Evolutionary conservation across 768 basidiomycete genomes (phyloP).

Genomic region (Gymnopilus dilepis): DNA sequence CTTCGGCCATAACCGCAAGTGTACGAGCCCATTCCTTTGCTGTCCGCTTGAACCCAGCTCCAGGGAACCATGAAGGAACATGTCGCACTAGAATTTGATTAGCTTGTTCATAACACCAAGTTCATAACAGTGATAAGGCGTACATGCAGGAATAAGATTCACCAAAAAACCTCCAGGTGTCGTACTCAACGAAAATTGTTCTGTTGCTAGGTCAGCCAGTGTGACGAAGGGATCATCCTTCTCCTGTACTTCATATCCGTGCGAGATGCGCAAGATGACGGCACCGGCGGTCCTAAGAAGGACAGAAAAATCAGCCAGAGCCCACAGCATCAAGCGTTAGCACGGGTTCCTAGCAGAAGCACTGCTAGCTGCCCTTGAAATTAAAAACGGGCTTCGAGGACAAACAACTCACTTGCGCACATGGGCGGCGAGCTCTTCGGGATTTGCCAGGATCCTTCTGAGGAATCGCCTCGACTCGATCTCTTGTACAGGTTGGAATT

Average conservation of each 20-base stretch:
- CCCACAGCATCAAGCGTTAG: not conserved
- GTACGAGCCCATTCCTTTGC: conserved; percentile 51
- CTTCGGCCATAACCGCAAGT: conserved; percentile 49
- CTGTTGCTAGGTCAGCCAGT: conserved; percentile 42
- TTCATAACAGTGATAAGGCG: conserved; percentile 24
- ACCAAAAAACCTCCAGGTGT: conserved; percentile 53
- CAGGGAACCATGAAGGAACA: conserved; percentile 63
- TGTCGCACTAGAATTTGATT: conserved; percentile 43
- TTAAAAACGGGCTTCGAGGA: conserved; percentile 9
- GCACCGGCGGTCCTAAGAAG: conserved; percentile 45
- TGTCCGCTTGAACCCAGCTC: conserved; percentile 54
- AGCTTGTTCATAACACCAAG: too few species aligned
- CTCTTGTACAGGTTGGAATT: conserved; percentile 45
- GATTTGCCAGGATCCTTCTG: conserved; percentile 39
- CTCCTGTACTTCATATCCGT: conserved; percentile 48
- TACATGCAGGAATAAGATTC: conserved; percentile 53
- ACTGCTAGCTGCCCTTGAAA: not conserved
- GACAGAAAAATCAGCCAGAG: not conserved
- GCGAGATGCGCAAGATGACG: conserved; percentile 48
- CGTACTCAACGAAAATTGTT: conserved; percentile 43
- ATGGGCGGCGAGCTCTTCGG: conserved; percentile 38
- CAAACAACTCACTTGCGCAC: conserved; percentile 40
- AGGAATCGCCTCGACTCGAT: conserved; percentile 45
- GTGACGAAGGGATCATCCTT: conserved; percentile 45
- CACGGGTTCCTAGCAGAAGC: not conserved